Percentiles rank a stretch among this genome's conserved stretches.
Evolutionary conservation across 495 filamentous ascomycete genomes (phyloP).

Genomic region (Parathielavia hyrcaniae): DNA sequence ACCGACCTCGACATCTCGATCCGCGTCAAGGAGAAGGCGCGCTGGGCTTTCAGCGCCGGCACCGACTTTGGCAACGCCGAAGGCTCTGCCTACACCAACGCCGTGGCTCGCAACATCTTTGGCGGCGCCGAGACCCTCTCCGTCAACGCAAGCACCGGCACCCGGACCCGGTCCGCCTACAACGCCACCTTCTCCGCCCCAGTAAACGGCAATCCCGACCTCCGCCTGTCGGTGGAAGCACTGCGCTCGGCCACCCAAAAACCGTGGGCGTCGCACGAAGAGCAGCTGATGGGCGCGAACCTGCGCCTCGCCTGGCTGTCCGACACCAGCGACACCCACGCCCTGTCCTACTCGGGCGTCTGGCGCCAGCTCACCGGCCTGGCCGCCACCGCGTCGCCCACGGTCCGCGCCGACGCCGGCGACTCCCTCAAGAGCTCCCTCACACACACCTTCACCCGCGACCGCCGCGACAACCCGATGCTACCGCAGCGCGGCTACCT

Average conservation of each 20-base stretch:
- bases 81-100: constrained; percentile 81
- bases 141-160: constrained; percentile 77
- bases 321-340: constrained; percentile 56
- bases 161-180: constrained; percentile 82
- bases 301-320: constrained; percentile 67
- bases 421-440: constrained; percentile 86
- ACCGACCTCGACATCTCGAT: constrained; percentile 76
- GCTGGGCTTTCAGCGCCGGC: constrained; percentile 78
- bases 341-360: constrained; percentile 68
- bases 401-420: constrained; percentile 75
- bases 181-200: constrained; percentile 76
- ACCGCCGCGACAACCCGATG: constrained; percentile 71
- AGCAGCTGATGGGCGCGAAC: constrained; percentile 73
- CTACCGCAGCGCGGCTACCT: constrained; percentile 78
- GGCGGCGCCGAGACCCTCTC: constrained; percentile 85
- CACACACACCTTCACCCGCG: constrained; percentile 70
- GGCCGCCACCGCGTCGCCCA: constrained; percentile 64
- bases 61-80: constrained; percentile 89
- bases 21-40: constrained; percentile 67
- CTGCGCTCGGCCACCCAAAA: constrained; percentile 78
- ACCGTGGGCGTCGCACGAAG: constrained; percentile 87
- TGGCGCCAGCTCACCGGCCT: constrained; percentile 88
- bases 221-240: constrained; percentile 66
- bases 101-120: constrained; percentile 82
- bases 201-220: constrained; percentile 69